Percentiles rank a stretch among this genome's conserved stretches.
phyloP scores from a whole-genome alignment of 768 basidiomycete genomes.

The Dacryopinax spathularia region DNA sequence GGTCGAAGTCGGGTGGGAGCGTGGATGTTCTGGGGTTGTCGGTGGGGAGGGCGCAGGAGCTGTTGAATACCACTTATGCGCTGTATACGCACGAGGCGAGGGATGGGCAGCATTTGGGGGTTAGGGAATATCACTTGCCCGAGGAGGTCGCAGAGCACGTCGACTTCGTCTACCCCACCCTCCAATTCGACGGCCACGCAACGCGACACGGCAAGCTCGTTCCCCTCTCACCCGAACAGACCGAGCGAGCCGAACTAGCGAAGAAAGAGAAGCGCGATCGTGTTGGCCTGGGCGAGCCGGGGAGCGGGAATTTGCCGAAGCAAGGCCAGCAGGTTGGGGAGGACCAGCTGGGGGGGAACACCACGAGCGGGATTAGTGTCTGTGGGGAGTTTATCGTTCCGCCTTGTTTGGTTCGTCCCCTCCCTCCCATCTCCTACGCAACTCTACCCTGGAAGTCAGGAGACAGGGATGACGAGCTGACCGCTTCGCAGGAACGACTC shows the following conservation, averaged over 20 bases:
- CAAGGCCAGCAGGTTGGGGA: not conserved
- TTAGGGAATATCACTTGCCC: not conserved
- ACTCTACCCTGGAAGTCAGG: too few relatives aligned
- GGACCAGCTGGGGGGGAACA: not conserved
- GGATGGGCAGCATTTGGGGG: not conserved
- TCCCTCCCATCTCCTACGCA: not conserved
- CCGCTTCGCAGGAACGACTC: not conserved
- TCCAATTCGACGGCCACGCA: constrained; percentile 6
- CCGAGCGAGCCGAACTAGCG: not conserved
- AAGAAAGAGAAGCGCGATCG: not conserved
- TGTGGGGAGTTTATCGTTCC: not conserved
- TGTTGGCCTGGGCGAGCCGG: not conserved
- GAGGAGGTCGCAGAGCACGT: constrained; percentile 2
- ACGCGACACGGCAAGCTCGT: not conserved
- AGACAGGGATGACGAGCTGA: not conserved
- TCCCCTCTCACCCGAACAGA: not conserved
- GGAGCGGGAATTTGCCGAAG: not conserved
- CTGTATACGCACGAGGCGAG: not conserved
- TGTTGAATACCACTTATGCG: not conserved
- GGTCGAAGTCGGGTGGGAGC: not conserved
- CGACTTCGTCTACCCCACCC: constrained; percentile 11
- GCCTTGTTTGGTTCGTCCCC: not conserved
- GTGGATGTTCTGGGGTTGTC: not conserved
- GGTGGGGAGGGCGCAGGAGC: not conserved
- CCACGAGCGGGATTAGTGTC: not conserved